Base-by-base conservation (phyloP, 2,329 filamentous ascomycete species). In the Berkeleyomyces basicola region DNA sequence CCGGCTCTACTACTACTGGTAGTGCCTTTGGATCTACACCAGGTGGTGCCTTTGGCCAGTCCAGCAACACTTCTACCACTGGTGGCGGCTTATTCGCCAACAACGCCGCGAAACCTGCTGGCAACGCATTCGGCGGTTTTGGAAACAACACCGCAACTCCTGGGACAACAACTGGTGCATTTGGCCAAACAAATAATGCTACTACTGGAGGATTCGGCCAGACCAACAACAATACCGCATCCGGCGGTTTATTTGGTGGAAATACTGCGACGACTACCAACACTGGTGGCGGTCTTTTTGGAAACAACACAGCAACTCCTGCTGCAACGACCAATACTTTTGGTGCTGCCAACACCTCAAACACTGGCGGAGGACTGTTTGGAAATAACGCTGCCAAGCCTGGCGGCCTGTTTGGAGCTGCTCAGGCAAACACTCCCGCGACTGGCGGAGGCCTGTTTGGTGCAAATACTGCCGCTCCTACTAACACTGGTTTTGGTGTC, bases 321-420 rank as follows among this genome's bases (percentile, higher is more conserved):
- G 60, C 63, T 33, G 36, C 59, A 7, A 43, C 64, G 11, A 62
- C 72, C 9, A 73, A 74, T 33, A 72, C 75, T 2, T 81, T 81
- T 66, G 79, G 63, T 62, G 60, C 63, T 61, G 65, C 66, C 11
- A 64, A 67, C 4, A 66, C 46, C 10, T 40, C 61, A 3, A 69
- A 68, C 11, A 69, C 70, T 4, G 67, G 67, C 31, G 73, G 73
- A 9, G 72, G 75, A 44, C 69, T 79, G 1, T 80, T 79, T 60
- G 72, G 65, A 39, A 65, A 57, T 74, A 14, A 70, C 78, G 68
- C 70, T 53, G 67, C 71, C 39, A 69, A 73, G 42, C 69, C 74
- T 31, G 73, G 74, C 4, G 75, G 79, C 1, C 71, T 83, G 3
- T 84, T 84, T 63, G 81, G 81, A 1, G 65, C 66, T 61, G 61